Percentiles rank a stretch among this genome's conserved stretches.
These are phyloP conservation scores for Sisymbrium irio DNA, from an alignment of 345 rosid genomes.

Conservation along the genomic window DNA sequence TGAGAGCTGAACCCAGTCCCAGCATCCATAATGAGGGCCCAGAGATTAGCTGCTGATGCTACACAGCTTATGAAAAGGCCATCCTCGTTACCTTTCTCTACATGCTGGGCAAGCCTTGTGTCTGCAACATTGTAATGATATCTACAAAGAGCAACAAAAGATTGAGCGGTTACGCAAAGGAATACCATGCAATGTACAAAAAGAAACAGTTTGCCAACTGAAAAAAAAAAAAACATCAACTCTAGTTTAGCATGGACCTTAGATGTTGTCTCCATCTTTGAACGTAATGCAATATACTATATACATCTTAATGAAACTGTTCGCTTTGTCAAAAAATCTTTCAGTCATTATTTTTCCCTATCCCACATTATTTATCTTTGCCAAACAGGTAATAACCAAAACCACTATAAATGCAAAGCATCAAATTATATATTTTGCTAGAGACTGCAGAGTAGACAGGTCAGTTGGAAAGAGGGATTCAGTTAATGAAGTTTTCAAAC, in stretches of 20 bases:
- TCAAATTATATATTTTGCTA: not conserved
- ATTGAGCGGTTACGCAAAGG: conserved; percentile 7
- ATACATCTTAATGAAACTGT: not conserved
- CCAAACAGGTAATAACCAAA: conserved; percentile 3
- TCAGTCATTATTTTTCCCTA: not conserved
- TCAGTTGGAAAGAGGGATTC: not conserved
- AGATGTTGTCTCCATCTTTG: not conserved
- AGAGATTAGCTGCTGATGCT: conserved; percentile 82
- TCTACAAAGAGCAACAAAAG: conserved; percentile 43
- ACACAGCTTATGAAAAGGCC: conserved; percentile 85
- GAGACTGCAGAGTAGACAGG: not conserved
- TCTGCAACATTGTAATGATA: conserved; percentile 96
- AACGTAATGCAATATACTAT: not conserved
- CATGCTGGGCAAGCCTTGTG: conserved; percentile 68
- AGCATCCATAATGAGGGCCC: conserved; percentile 99
- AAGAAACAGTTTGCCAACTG: not conserved
- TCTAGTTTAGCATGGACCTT: not conserved
- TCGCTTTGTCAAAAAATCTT: not conserved
- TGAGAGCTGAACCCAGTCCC: conserved; percentile 90
- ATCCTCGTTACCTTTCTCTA: conserved; percentile 93
- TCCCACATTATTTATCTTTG: not conserved
- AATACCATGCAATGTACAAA: not conserved
- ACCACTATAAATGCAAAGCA: not conserved
- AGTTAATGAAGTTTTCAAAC: not conserved
- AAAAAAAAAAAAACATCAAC: too few relatives aligned